Base-by-base conservation (phyloP, 2,329 filamentous ascomycete species). In the Volutella citrinella region DNA sequence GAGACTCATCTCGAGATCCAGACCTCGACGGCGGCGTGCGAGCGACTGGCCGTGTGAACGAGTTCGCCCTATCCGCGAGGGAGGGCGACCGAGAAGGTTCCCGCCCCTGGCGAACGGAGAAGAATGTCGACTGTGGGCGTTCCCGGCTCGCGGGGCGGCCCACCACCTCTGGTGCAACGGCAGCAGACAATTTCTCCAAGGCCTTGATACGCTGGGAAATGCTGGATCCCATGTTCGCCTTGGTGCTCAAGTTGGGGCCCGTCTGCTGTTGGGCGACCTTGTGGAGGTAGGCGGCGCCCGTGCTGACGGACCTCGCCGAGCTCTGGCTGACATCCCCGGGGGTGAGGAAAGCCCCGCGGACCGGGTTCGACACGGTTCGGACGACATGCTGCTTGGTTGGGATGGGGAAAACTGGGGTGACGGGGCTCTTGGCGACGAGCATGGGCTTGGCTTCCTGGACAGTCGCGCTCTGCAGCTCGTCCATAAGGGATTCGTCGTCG, bases 201-300 rank as follows among this genome's bases (percentile, higher is more conserved):
- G 90, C 89, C 61, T 95, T 94, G 59, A 97, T 97, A 25, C 93
- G 83, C 59, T 91, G 87, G 4, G 91, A 94, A 41, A 98, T 96
- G 48, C 87, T 89, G 8, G 86, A 89, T 7, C 88, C 90, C 16
- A 97, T 77, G 52, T 87, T 93, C 46, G 82, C 74, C 58, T 90
- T 94, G 36, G 57, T 60, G 28, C 73, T 66, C 30, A 83, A 55
- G 32, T 73, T 72, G 11, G 74, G 57, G 11, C 61, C 61, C 27
- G 56, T 59, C 19, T 68, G 61, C 48, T 78, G 75, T 43, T 74
- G 76, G 7, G 66, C 67, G 29, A 75, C 64, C 39, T 68, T 75
- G 47, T 76, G 73, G 36, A 77, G 49, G 46, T 70, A 78, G 10
- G 74, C 71, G 7, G 76, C 69, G 15, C 78, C 73, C 5, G 74